phyloP scores from a whole-genome alignment of 163 green algal species.

The Prototheca wickerhamii region DNA sequence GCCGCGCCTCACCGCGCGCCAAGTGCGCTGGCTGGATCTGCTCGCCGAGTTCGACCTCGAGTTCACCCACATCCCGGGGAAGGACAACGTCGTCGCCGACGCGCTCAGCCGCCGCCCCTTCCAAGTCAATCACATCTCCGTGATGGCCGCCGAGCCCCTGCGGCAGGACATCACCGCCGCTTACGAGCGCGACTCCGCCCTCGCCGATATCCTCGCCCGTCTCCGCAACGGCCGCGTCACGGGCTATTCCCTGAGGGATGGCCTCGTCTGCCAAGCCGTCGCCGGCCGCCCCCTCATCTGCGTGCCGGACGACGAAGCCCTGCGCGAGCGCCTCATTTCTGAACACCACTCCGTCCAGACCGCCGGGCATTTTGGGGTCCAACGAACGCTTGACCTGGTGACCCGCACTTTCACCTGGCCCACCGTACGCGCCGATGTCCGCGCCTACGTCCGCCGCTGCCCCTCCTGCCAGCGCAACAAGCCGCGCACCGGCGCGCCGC shows the following conservation, averaged over 20 bases:
- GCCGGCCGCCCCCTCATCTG: background rate
- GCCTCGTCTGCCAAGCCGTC: background rate
- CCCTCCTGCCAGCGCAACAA: slow-evolving; percentile 16
- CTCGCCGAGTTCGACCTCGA: slow-evolving; percentile 10
- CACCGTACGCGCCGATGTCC: background rate
- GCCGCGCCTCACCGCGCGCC: slow-evolving; percentile 17
- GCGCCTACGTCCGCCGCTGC: slow-evolving; percentile 8
- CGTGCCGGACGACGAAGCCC: background rate
- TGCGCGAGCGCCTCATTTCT: slow-evolving; percentile 8
- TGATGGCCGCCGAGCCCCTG: background rate
- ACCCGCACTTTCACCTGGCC: background rate
- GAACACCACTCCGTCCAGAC: slow-evolving; percentile 5
- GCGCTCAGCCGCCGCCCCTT: slow-evolving; percentile 9
- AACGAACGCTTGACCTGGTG: background rate
- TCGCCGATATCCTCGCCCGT: background rate
- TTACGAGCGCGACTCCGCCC: background rate
- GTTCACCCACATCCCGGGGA: slow-evolving; percentile 17
- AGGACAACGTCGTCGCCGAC: slow-evolving; percentile 25
- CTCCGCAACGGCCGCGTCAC: background rate
- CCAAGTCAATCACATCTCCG: background rate
- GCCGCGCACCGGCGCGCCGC: background rate
- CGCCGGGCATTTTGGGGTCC: slow-evolving; percentile 3
- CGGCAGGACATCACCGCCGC: background rate
- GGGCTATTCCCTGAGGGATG: background rate
- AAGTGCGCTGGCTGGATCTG: slow-evolving; percentile 29